These are phyloP conservation scores for Trifolium pratense DNA, from an alignment of 306 rosid species.

Conservation along the genomic window DNA sequence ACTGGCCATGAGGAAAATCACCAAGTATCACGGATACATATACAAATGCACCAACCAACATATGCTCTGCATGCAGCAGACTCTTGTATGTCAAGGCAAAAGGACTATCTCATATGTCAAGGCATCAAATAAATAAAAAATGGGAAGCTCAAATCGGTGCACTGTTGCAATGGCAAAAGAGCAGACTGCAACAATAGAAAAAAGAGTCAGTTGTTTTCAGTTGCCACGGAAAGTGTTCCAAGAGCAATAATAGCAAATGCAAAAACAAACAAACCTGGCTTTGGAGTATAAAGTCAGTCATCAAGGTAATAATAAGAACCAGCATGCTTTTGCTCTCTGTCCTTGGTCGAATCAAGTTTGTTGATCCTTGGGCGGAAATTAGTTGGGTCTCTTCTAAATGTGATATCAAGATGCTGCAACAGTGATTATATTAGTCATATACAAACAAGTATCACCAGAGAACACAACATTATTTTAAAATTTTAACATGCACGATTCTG, in stretches of 20 bases:
- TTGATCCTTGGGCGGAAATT: conserved; percentile 93
- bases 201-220: conserved; percentile 25
- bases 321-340: conserved; percentile 87
- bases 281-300: conserved; percentile 52
- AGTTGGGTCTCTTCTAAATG: conserved; percentile 96
- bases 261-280: conserved; percentile 41
- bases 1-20: conserved; percentile 55
- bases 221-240: background rate
- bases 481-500: background rate
- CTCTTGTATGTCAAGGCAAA: conserved; percentile 38
- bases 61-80: conserved; percentile 40
- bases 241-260: conserved; percentile 2
- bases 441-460: background rate
- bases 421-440: conserved; percentile 18
- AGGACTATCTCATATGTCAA: conserved; percentile 31
- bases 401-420: conserved; percentile 89
- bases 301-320: conserved; percentile 96
- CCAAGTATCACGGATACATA: conserved; percentile 30
- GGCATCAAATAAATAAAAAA: conserved; percentile 35
- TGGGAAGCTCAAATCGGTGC: conserved; percentile 37
- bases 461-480: background rate
- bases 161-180: conserved; percentile 23
- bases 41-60: conserved; percentile 50
- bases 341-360: conserved; percentile 86
- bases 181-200: conserved; percentile 44